Percentiles rank a stretch among this genome's conserved stretches.
Conservation (phyloP, 1,284 basidiomycete genomes). For the Phellopilus nigrolimitatus region DNA sequence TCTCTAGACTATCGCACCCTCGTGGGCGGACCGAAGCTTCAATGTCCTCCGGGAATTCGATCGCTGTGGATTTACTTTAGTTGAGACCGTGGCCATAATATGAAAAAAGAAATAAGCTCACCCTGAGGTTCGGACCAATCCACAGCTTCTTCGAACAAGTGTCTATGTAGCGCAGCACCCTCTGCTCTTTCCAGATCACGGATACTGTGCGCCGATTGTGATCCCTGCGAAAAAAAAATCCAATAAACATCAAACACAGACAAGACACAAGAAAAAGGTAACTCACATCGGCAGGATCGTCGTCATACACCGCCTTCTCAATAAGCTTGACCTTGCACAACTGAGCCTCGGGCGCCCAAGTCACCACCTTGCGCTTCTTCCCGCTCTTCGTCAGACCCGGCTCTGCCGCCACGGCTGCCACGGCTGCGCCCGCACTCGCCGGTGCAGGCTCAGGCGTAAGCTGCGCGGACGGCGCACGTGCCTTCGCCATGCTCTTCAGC, state of each 20-base stretch:
- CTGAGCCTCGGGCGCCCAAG: slow-evolving; percentile 67
- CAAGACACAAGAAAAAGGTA: slow-evolving; percentile 33
- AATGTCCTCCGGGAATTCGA: slow-evolving; percentile 57
- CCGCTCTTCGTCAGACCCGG: slow-evolving; percentile 35
- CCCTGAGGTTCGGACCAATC: slow-evolving; percentile 77
- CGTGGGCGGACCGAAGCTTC: slow-evolving; percentile 45
- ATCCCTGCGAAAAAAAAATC: slow-evolving; percentile 49
- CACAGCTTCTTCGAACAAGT: slow-evolving; percentile 74
- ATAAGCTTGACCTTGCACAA: slow-evolving; percentile 71
- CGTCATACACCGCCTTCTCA: slow-evolving; percentile 79
- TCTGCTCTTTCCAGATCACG: slow-evolving; percentile 82
- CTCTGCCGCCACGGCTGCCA: slow-evolving; percentile 27
- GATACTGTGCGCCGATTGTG: slow-evolving; percentile 58
- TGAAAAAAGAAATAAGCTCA: slow-evolving; percentile 35
- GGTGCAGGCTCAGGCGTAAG: slow-evolving; percentile 30
- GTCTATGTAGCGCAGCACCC: slow-evolving; percentile 74
- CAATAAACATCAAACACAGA: slow-evolving; percentile 45
- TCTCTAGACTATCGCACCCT: slow-evolving; percentile 66
- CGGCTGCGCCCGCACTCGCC: slow-evolving; percentile 14
- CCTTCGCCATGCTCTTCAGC: slow-evolving; percentile 65
- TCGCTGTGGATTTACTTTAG: slow-evolving; percentile 35
- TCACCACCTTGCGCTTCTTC: slow-evolving; percentile 68
- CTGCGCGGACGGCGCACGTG: slow-evolving; percentile 40
- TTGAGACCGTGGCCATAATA: neutral
- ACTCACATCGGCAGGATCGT: slow-evolving; percentile 78